These are phyloP conservation scores for Suhomyces chickasaworum DNA, from an alignment of 1,139 yeast species.

Conservation along the genomic window DNA sequence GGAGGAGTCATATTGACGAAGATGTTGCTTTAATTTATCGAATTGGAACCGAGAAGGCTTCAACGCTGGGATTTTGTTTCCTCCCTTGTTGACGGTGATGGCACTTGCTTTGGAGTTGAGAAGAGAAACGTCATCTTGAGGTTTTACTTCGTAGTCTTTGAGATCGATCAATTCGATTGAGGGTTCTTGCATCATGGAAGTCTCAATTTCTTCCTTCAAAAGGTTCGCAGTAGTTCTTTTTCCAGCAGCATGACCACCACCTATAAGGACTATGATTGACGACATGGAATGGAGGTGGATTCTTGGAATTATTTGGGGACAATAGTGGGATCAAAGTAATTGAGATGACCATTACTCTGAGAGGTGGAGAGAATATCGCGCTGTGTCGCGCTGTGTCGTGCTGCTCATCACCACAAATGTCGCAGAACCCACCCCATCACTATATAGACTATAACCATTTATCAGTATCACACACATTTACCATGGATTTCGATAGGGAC, in stretches of 20 bases:
- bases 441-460: not conserved
- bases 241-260: slow-evolving; percentile 79
- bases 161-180: slow-evolving; percentile 35
- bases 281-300: no score
- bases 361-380: not conserved
- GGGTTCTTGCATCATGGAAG: slow-evolving; percentile 17
- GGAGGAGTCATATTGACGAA: slow-evolving; percentile 17
- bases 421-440: not conserved
- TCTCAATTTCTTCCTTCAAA: slow-evolving; percentile 31
- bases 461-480: not conserved
- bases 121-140: not conserved
- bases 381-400: not conserved
- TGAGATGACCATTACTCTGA: no score
- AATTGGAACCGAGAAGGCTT: slow-evolving; percentile 48
- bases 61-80: slow-evolving; percentile 24
- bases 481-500: slow-evolving; percentile 52
- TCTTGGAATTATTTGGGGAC: no score
- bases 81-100: slow-evolving; percentile 28
- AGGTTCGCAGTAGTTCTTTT: slow-evolving; percentile 45
- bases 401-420: slow-evolving; percentile 5
- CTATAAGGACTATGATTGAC: slow-evolving; percentile 55
- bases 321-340: no score
- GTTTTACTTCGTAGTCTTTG: slow-evolving; percentile 26
- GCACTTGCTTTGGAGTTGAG: slow-evolving; percentile 26
- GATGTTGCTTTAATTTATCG: slow-evolving; percentile 23